Percentiles rank a stretch among this genome's conserved stretches.
phyloP scores from a whole-genome alignment of 2,329 filamentous ascomycete genomes.

The Diaporthe helianthi region DNA sequence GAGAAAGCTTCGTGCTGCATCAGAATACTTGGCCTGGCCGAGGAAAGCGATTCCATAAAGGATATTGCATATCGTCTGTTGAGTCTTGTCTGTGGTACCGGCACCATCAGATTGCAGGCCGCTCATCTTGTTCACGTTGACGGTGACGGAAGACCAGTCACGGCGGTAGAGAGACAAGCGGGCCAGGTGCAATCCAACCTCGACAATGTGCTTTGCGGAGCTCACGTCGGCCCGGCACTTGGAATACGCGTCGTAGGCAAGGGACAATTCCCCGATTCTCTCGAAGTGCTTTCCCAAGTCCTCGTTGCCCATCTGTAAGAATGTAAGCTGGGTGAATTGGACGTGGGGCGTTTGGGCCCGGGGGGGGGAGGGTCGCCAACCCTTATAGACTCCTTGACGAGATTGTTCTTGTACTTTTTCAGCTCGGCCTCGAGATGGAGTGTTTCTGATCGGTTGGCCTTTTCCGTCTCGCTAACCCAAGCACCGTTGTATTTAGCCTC shows the following conservation, averaged over 20 bases:
- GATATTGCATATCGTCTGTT: conserved; percentile 60
- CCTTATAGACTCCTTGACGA: conserved; percentile 95
- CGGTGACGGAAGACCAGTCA: conserved; percentile 76
- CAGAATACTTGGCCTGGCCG: conserved; percentile 54
- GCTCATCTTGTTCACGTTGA: conserved; percentile 68
- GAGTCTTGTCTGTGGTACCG: conserved; percentile 57
- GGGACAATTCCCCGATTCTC: conserved; percentile 74
- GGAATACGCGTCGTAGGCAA: conserved; percentile 78
- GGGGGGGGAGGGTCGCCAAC: too few species aligned
- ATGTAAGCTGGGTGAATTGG: neutral
- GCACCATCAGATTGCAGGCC: conserved; percentile 53
- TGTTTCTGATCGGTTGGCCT: conserved; percentile 72
- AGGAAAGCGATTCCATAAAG: conserved; percentile 59
- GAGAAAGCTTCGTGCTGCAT: conserved; percentile 78
- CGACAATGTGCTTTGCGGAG: conserved; percentile 80
- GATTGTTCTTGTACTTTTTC: conserved; percentile 93
- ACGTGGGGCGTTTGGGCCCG: neutral
- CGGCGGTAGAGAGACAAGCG: conserved; percentile 76
- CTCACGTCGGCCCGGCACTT: conserved; percentile 93
- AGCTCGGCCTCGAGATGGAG: conserved; percentile 83
- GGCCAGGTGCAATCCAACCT: conserved; percentile 81
- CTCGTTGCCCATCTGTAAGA: conserved; percentile 84
- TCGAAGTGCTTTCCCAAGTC: conserved; percentile 88
- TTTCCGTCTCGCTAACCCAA: conserved; percentile 78
- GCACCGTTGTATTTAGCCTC: conserved; percentile 70